Base-by-base conservation (phyloP, 768 basidiomycete genomes). In the Cystobasidium tubakii region DNA sequence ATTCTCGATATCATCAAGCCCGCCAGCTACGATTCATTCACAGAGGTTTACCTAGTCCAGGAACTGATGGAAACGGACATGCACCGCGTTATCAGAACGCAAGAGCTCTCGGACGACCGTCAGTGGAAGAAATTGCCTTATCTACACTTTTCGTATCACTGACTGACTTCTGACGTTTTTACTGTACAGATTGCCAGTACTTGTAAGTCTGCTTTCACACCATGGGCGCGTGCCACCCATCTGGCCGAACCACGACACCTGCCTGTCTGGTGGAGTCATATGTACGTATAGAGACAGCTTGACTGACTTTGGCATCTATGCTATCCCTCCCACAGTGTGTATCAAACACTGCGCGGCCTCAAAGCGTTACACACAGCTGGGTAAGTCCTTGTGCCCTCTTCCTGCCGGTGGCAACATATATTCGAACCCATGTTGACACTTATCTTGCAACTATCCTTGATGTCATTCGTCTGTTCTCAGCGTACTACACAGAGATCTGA, bases 341-440 rank as follows among this genome's bases (percentile, higher is more conserved):
- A 90, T 80, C 92, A 97, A 81, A 95, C 94, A 0, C 86, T 97
- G 19, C 88, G 95, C 50, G 95, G 92, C 0, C 86, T 99, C 78
- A 97, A 98, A 81, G 93, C 95, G 0, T 85, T 98, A 1, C 95
- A 98, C 80, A 92, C 92, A 0, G 95, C 95, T 36, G 91, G 95
- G 79, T 78, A 27, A 36, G 76, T 63, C 2, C 17, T 12, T 17
- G 10, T 10, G 15, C 27, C 46, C 9, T 17, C 4, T 15, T n/a
- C 7, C 4, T 50, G 29, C 36, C 25, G 66, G 19, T 50, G 46
- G 46, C 46, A 50, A 50, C n/a, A 3, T 0, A 13, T 7, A 12
- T 60, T 29, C 23, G 0, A 29, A 54, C 74, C 31, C 39, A 39
- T 6, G 39, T 39, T 39, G 39, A 39, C 39, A 39, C 39, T 39